Base-by-base conservation (phyloP, 768 basidiomycete species). In the Lactarius indigo region DNA sequence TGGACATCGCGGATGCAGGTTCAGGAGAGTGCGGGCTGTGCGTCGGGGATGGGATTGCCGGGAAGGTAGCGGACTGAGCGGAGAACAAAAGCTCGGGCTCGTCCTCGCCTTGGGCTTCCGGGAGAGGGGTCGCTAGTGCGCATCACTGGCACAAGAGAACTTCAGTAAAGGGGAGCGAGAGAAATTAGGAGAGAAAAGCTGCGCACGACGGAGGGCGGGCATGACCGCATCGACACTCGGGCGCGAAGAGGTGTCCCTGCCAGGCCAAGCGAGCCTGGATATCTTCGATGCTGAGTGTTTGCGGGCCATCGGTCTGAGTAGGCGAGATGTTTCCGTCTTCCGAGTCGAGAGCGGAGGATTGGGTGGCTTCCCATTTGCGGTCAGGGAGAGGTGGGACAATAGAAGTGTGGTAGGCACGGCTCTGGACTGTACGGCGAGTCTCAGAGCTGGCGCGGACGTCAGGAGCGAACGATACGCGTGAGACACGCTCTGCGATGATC, bases 391-490 rank as follows among this genome's bases (percentile, higher is more conserved):
- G 81, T 0, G 82, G 82, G 9, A 79, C 68, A 52, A 77, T 68
- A 7, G 80, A 77, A 10, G 75, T 75, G 60, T 76, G 81, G 68
- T 79, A 83, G 15, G 76, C 78, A 57, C 82, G 82, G 61, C 79
- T 81, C n/a, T 75, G 73, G 28, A 76, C 71, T 0, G 76, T 76
- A 62, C 81, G 82, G 57, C 82, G 81, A 18, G 76, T 76, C 13
- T 83, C 83, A 31, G 73, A 70, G 26, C 80, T 81, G 13, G 81
- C 81, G 57, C 83, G 83, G 41, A 83, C 79, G 64, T 85, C 86
- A 5, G 83, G 80, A 0, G 90, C 90, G 70, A 91, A 91, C 0
- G 89, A 90, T 1, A 92, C 86, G 30, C 89, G 83, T 0, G 83
- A 84, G 1, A 80, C 76, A 31, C 84, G 84, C 61, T 86, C 70